Evolutionary conservation across 495 filamentous ascomycete genomes (phyloP).

Genomic region (Neurospora tetraspora): DNA sequence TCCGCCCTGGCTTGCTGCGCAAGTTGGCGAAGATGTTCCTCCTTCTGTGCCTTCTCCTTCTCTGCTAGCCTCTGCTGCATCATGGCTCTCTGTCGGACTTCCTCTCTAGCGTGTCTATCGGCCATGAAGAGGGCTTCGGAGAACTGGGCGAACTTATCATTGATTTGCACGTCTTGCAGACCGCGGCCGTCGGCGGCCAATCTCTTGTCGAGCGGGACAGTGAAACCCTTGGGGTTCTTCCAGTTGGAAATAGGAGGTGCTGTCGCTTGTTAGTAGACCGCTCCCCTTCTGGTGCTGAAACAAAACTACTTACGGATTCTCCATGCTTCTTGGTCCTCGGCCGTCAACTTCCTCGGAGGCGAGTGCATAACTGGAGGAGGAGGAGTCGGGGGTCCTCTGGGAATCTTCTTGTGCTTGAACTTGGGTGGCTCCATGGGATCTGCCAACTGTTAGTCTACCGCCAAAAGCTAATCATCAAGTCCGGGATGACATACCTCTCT

Average conservation of each 20-base stretch:
- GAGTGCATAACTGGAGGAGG: slow-evolving; percentile 94
- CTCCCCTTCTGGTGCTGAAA: not conserved
- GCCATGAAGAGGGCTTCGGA: slow-evolving; percentile 89
- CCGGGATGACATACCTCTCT: slow-evolving; percentile 36
- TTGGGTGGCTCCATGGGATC: slow-evolving; percentile 99
- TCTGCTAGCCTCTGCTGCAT: slow-evolving; percentile 98
- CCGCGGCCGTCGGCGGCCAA: slow-evolving; percentile 92
- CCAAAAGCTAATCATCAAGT: not conserved
- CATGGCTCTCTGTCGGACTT: slow-evolving; percentile 80
- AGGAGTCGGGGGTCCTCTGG: slow-evolving; percentile 82
- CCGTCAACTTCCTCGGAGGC: slow-evolving; percentile 87
- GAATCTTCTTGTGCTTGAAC: slow-evolving; percentile 98
- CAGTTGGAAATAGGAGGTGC: slow-evolving; percentile 89
- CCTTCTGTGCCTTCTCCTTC: slow-evolving; percentile 89
- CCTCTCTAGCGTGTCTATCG: slow-evolving; percentile 88
- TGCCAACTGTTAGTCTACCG: not conserved
- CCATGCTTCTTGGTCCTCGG: slow-evolving; percentile 96
- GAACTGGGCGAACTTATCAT: slow-evolving; percentile 97
- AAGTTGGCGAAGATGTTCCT: slow-evolving; percentile 81
- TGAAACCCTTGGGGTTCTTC: slow-evolving; percentile 99
- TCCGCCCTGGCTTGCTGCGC: slow-evolving; percentile 89
- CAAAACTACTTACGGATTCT: slow-evolving; percentile 45
- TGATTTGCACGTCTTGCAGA: slow-evolving; percentile 90
- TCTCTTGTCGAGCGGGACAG: slow-evolving; percentile 91
- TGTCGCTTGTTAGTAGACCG: not conserved